Evolutionary conservation across 1,139 yeast genomes (phyloP).

Genomic region (Sugiyamaella neomexicana): DNA sequence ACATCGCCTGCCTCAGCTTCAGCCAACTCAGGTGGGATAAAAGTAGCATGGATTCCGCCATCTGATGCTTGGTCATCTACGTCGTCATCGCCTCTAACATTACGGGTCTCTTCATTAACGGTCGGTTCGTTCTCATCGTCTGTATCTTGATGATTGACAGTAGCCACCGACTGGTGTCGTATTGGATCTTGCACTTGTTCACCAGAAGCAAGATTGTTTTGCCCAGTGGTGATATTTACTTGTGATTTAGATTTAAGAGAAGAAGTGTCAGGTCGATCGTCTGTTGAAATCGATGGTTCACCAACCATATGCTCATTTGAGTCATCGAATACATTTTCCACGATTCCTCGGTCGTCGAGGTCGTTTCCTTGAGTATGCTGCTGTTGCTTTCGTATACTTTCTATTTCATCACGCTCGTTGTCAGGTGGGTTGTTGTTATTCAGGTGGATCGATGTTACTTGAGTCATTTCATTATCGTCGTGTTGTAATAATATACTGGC

Average conservation of each 20-base stretch:
- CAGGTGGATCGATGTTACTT: constrained; percentile 8
- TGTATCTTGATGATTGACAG: constrained; percentile 4
- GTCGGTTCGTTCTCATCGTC: constrained; percentile 4
- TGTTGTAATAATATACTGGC: constrained; percentile 3
- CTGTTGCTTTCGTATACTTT: not conserved
- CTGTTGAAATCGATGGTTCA: not conserved
- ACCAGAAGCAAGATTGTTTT: not conserved
- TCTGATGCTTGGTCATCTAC: constrained; percentile 13
- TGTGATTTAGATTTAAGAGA: not conserved
- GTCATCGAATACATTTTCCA: not conserved
- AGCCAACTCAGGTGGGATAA: constrained; percentile 20
- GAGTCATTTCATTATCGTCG: constrained; percentile 3
- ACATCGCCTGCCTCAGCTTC: constrained; percentile 53
- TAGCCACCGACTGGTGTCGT: not conserved
- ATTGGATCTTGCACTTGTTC: not conserved
- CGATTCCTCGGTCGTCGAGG: constrained; percentile 1
- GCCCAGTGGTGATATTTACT: not conserved
- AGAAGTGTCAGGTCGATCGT: not conserved
- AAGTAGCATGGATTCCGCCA: constrained; percentile 13
- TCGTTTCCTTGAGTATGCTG: no score
- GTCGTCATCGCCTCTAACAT: not conserved
- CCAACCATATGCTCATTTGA: not conserved
- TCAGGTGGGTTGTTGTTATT: not conserved
- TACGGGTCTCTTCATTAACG: not conserved
- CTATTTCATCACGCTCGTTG: not conserved